Base-by-base conservation (phyloP, 257 asterid species). In the Leptodermis oblonga region DNA sequence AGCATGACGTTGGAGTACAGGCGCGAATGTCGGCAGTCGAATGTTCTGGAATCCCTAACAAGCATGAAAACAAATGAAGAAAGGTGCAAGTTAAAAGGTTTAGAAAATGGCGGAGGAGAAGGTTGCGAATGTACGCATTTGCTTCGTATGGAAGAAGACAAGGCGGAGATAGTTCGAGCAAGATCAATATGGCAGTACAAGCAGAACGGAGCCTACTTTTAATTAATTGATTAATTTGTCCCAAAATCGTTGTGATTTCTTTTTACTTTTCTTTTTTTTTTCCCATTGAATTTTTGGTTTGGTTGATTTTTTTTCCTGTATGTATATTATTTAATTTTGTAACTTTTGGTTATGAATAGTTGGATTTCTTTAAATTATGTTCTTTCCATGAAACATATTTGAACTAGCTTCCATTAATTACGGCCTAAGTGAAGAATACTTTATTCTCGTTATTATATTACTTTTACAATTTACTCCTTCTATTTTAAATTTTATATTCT, bases 131-230 rank as follows among this genome's bases (percentile, higher is more conserved):
- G 94, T 80, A 88, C 96, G 0, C 92, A 87, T 80, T 70, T 90
- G 85, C 91, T 90, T 36, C 95, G 96, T 4, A 88, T 90, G 97
- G 94, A 85, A 77, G 84, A 73, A 5, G 90, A 80, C 69, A 77
- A 82, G 3, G 89, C 84, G 10, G 97, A 88, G 76, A 86, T 90
- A 1, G 88, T 90, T 46, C 82, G 96, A 62, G 97, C 97, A 13
- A 88, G 97, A 82, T 77, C 97, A 15, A 66, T 86, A 49, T 90
- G 97, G 97, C 80, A 81, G 42, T 67, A 30, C 67, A 86, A 88
- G 54, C 79, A 77, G 65, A 48, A 65, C 33, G 42, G 41, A 4
- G 15, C 45, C 3, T 26, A 14, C 30, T 41, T 41, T 42, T 69
- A 12, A 60, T 28, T n/a, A n/a, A n/a, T 59, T 10, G 30, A 10